A percentile compares a stretch with the other conserved stretches of the same genome.
Conservation (phyloP, 768 basidiomycete species). For the Rhodocollybia butyracea region DNA sequence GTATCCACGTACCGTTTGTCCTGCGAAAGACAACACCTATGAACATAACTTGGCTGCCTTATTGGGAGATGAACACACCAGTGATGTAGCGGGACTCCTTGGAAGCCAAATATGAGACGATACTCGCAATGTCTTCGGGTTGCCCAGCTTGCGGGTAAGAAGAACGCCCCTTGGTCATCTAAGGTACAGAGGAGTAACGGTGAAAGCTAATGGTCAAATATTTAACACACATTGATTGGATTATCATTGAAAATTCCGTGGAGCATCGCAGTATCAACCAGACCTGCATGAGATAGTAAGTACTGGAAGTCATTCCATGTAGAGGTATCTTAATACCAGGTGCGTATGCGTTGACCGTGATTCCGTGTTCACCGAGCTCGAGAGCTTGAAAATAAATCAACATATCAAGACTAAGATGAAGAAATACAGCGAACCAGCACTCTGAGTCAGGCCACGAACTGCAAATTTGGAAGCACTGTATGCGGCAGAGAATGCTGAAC, state of each 20-base stretch:
- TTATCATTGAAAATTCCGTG: neutral
- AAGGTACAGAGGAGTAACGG: neutral
- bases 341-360: conserved; percentile 4
- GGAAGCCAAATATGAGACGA: conserved; percentile 24
- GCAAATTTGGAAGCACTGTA: conserved; percentile 39
- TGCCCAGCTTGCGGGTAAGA: conserved; percentile 8
- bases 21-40: neutral
- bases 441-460: conserved; percentile 35
- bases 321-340: neutral
- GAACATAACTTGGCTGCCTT: neutral
- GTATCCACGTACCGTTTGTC: neutral
- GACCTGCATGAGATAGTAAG: neutral
- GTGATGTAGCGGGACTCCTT: conserved; percentile 24
- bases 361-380: conserved; percentile 1
- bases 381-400: neutral
- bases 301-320: neutral
- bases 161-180: neutral
- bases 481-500: too few species aligned
- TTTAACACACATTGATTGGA: neutral
- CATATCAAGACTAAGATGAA: neutral
- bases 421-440: conserved; percentile 24
- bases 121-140: conserved; percentile 20
- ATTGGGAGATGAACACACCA: conserved; percentile 3
- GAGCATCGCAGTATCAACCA: neutral
- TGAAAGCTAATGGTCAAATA: neutral